These are phyloP conservation scores for Acephala macrosclerotiorum DNA, from an alignment of 2,329 filamentous ascomycete species.

Conservation along the genomic window DNA sequence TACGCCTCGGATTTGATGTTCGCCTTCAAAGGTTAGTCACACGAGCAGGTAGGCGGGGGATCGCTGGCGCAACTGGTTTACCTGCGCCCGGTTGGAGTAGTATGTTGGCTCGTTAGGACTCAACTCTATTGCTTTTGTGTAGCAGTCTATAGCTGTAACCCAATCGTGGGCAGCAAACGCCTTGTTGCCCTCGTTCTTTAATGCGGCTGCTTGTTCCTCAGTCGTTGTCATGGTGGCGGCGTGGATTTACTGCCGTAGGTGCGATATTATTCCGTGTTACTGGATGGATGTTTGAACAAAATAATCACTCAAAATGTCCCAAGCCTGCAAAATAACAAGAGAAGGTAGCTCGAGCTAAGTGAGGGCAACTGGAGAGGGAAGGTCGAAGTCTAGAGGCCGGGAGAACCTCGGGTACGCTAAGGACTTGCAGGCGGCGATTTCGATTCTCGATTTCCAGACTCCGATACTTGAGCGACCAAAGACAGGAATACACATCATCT, in stretches of 20 bases:
- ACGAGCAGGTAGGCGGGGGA: conserved; percentile 45
- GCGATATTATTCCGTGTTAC: neutral
- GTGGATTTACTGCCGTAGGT: neutral
- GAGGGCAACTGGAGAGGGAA: neutral
- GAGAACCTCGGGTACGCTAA: neutral
- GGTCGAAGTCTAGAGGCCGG: neutral
- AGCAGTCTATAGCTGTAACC: conserved; percentile 80
- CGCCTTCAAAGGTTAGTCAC: conserved; percentile 69
- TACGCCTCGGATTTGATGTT: conserved; percentile 96
- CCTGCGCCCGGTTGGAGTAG: conserved; percentile 94
- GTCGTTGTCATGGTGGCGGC: conserved; percentile 36
- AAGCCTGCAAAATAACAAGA: neutral
- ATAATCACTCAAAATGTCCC: neutral
- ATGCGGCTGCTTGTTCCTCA: conserved; percentile 74
- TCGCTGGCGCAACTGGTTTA: conserved; percentile 52
- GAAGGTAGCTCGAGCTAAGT: neutral
- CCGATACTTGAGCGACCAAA: neutral
- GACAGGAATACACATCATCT: neutral
- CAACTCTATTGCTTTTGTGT: conserved; percentile 85
- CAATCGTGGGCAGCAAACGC: conserved; percentile 91
- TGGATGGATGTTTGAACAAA: neutral
- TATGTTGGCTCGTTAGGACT: conserved; percentile 87
- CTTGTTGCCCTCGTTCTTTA: conserved; percentile 95
- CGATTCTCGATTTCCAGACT: neutral
- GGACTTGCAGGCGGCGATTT: too few relatives aligned